Evolutionary conservation across 140 eudicot species (phyloP), one percentile per base, ranked within the genome.

Genomic region (Flaveria floridana): DNA sequence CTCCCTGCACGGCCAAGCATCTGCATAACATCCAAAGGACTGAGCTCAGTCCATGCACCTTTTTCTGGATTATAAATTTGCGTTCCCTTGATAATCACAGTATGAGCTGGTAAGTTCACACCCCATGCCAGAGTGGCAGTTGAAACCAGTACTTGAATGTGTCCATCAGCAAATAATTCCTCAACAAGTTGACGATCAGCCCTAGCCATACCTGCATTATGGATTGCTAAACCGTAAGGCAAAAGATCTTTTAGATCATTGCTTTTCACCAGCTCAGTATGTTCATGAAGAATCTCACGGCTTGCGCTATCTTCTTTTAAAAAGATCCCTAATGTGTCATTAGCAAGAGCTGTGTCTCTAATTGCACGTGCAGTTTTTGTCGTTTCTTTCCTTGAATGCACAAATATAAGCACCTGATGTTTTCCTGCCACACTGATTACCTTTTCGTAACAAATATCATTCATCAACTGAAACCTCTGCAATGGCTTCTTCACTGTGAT

Each of bases 111-210:
- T 41, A 93, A 81, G 65, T 90, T 90, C 73, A 90, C 99, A 78
- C 97, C 99, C 99, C 99, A 93, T 15, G 97, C 99, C 48, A 90
- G 84, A 74, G 99, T 93, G 53, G 99, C 97, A 9, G 99, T 93
- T 34, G 97, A 93, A 75, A 93, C 96, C 76, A 93, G 76, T 48
- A 93, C 97, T 82, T 93, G 97, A 18, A 90, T 86, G 63, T 86
- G 96, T 2, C 97, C 94, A 71, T 80, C 88, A 25, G 85, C 85
- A 79, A 93, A 93, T 16, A 93, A 82, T 28, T 86, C 91, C 83
- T 93, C 97, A 69, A 93, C 98, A 72, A 90, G 83, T 72, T 83
- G 84, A 11, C 97, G 83, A 57, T 93, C 98, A 82, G 87, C 79
- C 78, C 98, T 83, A 13, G 77, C 85, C 98, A 93, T 88, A 6